Conservation (phyloP, 306 rosid species). For the Vigna angularis region DNA sequence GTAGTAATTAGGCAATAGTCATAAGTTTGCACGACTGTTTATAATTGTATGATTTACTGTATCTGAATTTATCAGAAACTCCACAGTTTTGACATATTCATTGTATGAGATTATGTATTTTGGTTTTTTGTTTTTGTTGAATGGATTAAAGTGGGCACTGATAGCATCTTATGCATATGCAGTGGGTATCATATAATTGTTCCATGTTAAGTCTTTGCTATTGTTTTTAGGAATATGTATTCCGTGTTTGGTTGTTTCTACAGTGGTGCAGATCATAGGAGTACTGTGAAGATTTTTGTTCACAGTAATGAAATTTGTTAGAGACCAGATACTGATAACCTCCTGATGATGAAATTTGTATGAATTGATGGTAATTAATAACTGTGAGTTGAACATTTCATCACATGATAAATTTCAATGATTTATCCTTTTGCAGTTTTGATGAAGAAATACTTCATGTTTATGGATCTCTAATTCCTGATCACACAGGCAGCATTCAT, state of each 20-base stretch:
- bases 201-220: neutral
- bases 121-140: neutral
- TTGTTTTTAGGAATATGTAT: neutral
- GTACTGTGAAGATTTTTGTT: neutral
- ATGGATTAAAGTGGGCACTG: neutral
- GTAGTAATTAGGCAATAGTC: neutral
- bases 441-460: constrained; percentile 77
- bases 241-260: neutral
- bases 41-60: neutral
- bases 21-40: neutral
- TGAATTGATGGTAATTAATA: neutral
- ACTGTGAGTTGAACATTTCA: constrained; percentile 17
- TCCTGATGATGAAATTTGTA: neutral
- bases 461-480: constrained; percentile 72
- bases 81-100: neutral
- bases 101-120: neutral
- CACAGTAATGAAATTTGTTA: neutral
- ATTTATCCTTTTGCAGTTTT: constrained; percentile 65
- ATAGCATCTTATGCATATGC: neutral
- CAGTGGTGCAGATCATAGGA: neutral
- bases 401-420: constrained; percentile 27
- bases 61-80: neutral
- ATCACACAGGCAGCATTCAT: constrained; percentile 73
- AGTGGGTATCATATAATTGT: neutral
- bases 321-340: neutral